Percentiles rank a stretch among this genome's conserved stretches.
Conservation (phyloP, 1,139 yeast species). For the Lodderomyces parapsilosis region DNA sequence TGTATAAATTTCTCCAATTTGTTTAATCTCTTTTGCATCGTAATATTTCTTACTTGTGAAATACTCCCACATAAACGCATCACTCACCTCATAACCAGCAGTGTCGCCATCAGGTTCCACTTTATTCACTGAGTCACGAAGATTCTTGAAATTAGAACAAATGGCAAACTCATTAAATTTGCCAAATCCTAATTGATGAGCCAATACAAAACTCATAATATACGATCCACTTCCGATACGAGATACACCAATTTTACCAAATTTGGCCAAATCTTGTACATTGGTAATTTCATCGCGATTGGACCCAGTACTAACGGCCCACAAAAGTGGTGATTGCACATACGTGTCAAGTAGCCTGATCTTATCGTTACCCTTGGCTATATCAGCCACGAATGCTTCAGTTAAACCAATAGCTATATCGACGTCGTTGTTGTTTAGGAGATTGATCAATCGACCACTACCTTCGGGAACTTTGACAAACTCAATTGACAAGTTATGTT, state of each 20-base stretch:
- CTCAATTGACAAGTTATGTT: constrained; percentile 51
- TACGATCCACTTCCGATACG: constrained; percentile 90
- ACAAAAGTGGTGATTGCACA: constrained; percentile 80
- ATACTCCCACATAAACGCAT: constrained; percentile 95
- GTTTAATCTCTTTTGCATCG: constrained; percentile 74
- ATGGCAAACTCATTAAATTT: constrained; percentile 57
- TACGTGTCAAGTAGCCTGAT: constrained; percentile 77
- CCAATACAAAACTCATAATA: constrained; percentile 86
- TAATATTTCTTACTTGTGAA: constrained; percentile 86
- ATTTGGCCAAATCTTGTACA: constrained; percentile 55
- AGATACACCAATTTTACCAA: constrained; percentile 68
- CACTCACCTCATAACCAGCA: constrained; percentile 40
- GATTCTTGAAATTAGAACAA: constrained; percentile 66
- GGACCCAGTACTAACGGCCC: constrained; percentile 85
- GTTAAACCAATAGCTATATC: constrained; percentile 87
- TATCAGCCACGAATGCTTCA: constrained; percentile 84
- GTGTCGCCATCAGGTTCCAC: constrained; percentile 8
- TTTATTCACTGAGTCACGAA: constrained; percentile 76
- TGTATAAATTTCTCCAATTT: constrained; percentile 84
- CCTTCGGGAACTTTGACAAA: constrained; percentile 82
- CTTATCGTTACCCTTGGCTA: constrained; percentile 62
- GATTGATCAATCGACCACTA: constrained; percentile 80
- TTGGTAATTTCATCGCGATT: constrained; percentile 52
- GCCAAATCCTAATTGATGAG: constrained; percentile 46
- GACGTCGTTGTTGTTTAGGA: constrained; percentile 61